Evolutionary conservation across 495 filamentous ascomycete genomes (phyloP).

Genomic region (Talaromyces adpressus): DNA sequence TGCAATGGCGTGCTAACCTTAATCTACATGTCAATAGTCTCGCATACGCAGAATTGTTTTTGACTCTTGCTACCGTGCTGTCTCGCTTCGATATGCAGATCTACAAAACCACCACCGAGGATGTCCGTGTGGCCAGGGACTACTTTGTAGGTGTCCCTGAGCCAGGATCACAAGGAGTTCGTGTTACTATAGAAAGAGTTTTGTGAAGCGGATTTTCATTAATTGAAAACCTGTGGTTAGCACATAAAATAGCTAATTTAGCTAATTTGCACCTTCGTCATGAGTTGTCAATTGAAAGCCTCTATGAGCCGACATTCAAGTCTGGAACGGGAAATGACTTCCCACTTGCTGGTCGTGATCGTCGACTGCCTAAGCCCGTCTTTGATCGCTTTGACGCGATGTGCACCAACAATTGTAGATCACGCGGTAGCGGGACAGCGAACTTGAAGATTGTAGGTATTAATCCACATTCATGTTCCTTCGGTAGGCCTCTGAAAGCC

Average conservation of each 20-base stretch:
- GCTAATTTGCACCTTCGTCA: neutral
- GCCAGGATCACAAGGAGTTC: constrained; percentile 1
- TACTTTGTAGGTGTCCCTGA: constrained; percentile 7
- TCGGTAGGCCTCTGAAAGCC: constrained; percentile 6
- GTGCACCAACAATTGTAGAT: neutral
- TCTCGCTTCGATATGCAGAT: constrained; percentile 26
- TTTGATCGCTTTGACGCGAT: neutral
- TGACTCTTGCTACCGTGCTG: constrained; percentile 21
- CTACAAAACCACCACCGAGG: constrained; percentile 28
- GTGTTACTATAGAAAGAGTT: neutral
- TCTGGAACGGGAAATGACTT: neutral
- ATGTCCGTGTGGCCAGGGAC: constrained; percentile 14
- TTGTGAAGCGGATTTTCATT: neutral
- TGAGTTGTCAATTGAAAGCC: neutral
- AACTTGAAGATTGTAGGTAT: neutral
- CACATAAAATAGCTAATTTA: neutral
- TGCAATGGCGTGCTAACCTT: neutral
- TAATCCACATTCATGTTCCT: constrained; percentile 5
- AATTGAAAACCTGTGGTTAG: neutral
- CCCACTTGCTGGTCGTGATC: neutral
- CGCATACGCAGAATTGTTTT: constrained; percentile 27
- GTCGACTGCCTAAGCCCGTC: neutral
- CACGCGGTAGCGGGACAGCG: neutral
- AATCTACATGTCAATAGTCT: constrained; percentile 13
- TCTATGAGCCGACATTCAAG: neutral